Evolutionary conservation across 139 green algal species (phyloP).

Genomic region (Desmodesmus armatus): DNA sequence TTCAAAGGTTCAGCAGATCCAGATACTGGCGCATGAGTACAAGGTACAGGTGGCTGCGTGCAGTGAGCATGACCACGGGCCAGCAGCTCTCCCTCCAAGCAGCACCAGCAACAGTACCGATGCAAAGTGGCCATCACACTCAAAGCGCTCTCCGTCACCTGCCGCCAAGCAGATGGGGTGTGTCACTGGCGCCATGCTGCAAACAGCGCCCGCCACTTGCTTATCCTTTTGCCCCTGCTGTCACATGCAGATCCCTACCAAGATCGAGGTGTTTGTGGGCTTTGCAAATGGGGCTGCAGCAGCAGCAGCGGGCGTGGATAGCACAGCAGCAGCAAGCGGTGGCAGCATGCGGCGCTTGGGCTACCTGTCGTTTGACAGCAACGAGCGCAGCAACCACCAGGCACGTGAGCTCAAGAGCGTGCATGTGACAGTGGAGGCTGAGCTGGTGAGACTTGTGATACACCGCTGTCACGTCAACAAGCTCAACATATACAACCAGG

Average conservation of each 20-base stretch:
- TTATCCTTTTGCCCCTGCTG: not conserved
- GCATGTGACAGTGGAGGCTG: conserved; percentile 72
- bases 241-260: conserved; percentile 78
- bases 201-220: no score
- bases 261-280: conserved; percentile 86
- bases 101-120: not conserved
- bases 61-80: not conserved
- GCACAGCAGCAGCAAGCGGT: conserved; percentile 1
- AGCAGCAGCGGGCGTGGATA: conserved; percentile 17
- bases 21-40: conserved; percentile 95
- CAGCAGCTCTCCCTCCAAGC: not conserved
- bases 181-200: no score
- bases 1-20: conserved; percentile 85
- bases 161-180: no score
- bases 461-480: conserved; percentile 91
- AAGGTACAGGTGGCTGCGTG: conserved; percentile 70
- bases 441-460: conserved; percentile 77
- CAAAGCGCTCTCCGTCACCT: no score
- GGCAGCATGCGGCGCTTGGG: conserved; percentile 78
- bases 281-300: not conserved
- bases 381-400: conserved; percentile 86
- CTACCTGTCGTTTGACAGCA: conserved; percentile 91
- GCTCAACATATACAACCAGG: conserved; percentile 93
- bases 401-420: conserved; percentile 95
- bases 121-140: no score